Evolutionary conservation across 2,329 filamentous ascomycete species (phyloP), one percentile per base, ranked within the genome.

Genomic region (Sclerotinia subarctica): DNA sequence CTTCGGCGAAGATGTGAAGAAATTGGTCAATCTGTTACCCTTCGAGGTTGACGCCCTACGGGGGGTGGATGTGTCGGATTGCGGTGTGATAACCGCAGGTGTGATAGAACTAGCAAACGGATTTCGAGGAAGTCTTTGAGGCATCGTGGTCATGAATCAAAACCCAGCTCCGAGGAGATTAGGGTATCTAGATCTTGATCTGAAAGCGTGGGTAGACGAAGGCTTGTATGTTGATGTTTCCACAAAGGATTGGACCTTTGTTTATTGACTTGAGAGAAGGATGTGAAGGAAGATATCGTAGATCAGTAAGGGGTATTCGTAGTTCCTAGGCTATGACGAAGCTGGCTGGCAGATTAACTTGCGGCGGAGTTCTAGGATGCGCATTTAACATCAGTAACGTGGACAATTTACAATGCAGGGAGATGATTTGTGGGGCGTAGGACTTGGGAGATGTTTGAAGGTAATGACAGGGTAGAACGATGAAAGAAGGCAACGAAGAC

Each of bases 1-100:
- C 82, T 93, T 94, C 72, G 91, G 90, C 63, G 90, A 91, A 64
- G 88, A 87, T 69, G 91, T 92, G 80, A 96, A 96, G 81, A 96
- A 87, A 77, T 93, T 90, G 73, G 88, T 88, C 74, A 96, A 86
- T 77, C 91, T 90, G 79, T 89, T 93, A 78, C 87, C 85, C 80
- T 91, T 93, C 74, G 86, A 86, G 72, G 84, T 82, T 54, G 87
- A 89, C 66, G 84, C 81, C 78, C 86, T 83, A 78, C 86, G 83
- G 78, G 35, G 60, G n/a, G 71, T 66, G 54, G 73, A 70, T 44
- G 73, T 72, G 68, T 78, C 74, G 57, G 73, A 69, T 53, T 72
- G 67, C 68, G 74, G 72, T 65, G 72, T 73, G 42, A 71, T 59
- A 72, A 74, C 71, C 71, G 75, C 69, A 51, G 76, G 69, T 63